Percentiles rank a stretch among this genome's conserved stretches.
Evolutionary conservation across 345 rosid genomes (phyloP).

Genomic region (Durio zibethinus): DNA sequence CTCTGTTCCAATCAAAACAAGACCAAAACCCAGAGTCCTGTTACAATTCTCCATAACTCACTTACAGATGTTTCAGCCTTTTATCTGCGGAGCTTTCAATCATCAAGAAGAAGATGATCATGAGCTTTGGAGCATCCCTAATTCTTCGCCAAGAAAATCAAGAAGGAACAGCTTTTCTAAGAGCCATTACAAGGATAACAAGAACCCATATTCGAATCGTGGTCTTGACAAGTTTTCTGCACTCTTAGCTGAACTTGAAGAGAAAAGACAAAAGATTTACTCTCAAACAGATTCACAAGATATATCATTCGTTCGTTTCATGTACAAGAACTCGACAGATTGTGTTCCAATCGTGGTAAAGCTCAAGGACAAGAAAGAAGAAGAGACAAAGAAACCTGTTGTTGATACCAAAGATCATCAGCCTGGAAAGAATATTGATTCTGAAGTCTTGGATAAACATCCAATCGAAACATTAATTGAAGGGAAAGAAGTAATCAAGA

Average conservation of each 20-base stretch:
- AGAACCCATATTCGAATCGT: slow-evolving; percentile 54
- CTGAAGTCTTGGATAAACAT: neutral
- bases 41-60: neutral
- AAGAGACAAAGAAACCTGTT: slow-evolving; percentile 9
- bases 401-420: slow-evolving; percentile 4
- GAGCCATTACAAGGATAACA: slow-evolving; percentile 20
- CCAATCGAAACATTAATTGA: neutral
- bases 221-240: slow-evolving; percentile 66
- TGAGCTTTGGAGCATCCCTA: slow-evolving; percentile 15
- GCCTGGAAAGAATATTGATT: neutral
- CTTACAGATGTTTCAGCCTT: slow-evolving; percentile 32
- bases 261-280: slow-evolving; percentile 45
- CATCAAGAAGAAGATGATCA: slow-evolving; percentile 25
- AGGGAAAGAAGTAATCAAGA: slow-evolving; percentile 1
- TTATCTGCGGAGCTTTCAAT: slow-evolving; percentile 35
- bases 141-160: slow-evolving; percentile 29
- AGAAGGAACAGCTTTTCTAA: slow-evolving; percentile 20
- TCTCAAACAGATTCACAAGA: slow-evolving; percentile 35
- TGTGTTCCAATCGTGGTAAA: slow-evolving; percentile 47
- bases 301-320: slow-evolving; percentile 43
- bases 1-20: neutral
- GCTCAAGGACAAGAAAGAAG: slow-evolving; percentile 31
- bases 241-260: slow-evolving; percentile 50
- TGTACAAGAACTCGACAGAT: slow-evolving; percentile 25
- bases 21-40: neutral